Evolutionary conservation across 441 rosid genomes (phyloP).

Genomic region (Mallotus repandus): DNA sequence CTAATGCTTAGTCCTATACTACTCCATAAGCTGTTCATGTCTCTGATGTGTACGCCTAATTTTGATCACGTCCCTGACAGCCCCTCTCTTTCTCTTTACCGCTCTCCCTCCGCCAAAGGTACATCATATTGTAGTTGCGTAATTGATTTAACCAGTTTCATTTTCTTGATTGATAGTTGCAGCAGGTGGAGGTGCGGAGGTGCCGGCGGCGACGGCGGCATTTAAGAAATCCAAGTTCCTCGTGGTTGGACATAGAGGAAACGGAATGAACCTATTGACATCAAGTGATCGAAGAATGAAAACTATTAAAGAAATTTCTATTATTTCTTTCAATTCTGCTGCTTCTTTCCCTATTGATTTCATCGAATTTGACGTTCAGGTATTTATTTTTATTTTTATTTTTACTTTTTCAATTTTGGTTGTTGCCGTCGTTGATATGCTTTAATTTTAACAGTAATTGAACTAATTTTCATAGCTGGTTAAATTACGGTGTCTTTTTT

Average conservation of each 20-base stretch:
- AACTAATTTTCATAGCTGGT: too few species aligned
- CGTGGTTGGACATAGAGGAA: conserved; percentile 86
- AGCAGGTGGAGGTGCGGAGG: too few species aligned
- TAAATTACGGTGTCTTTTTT: too few species aligned
- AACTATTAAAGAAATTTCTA: conserved; percentile 72
- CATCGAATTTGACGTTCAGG: conserved; percentile 97
- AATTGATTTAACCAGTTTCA: too few species aligned
- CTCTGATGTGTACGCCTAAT: conserved; percentile 52
- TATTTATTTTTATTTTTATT: conserved; percentile 7
- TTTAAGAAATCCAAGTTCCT: conserved; percentile 60
- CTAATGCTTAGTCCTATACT: too few species aligned
- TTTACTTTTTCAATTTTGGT: too few species aligned
- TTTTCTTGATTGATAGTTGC: too few species aligned
- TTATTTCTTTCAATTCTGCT: conserved; percentile 69
- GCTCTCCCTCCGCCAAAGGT: conserved; percentile 34
- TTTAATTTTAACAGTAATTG: too few species aligned
- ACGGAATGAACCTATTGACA: conserved; percentile 69
- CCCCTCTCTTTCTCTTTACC: conserved; percentile 32
- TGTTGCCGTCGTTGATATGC: too few species aligned
- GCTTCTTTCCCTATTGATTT: conserved; percentile 70
- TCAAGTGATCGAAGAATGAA: conserved; percentile 67
- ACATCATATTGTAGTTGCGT: not conserved
- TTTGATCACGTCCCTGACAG: conserved; percentile 43
- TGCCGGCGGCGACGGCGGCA: conserved; percentile 17
- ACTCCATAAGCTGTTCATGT: conserved; percentile 41